phyloP scores from a whole-genome alignment of 352 stramenopile species.

The Pseudoperonospora humuli region DNA sequence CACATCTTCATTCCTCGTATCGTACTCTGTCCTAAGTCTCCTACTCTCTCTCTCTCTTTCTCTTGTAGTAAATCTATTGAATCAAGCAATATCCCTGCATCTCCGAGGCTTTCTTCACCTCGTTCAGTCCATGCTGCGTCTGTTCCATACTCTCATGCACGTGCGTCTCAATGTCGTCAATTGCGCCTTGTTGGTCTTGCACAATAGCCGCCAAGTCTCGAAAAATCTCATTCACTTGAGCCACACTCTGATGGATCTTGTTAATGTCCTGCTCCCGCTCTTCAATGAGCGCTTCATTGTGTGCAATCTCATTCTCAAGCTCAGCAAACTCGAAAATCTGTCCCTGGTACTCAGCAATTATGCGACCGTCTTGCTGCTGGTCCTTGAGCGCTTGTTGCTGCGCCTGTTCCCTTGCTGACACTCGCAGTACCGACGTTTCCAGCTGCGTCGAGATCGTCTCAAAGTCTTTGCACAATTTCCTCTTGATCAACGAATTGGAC shows the following conservation, averaged over 20 bases:
- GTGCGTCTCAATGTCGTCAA: slow-evolving; percentile 82
- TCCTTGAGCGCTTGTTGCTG: slow-evolving; percentile 43
- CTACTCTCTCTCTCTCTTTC: background rate
- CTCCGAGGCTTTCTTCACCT: slow-evolving; percentile 83
- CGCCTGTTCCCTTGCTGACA: slow-evolving; percentile 54
- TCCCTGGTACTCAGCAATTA: slow-evolving; percentile 62
- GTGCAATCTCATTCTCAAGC: slow-evolving; percentile 77
- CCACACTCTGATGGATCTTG: slow-evolving; percentile 86
- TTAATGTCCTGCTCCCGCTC: slow-evolving; percentile 83
- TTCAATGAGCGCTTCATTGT: slow-evolving; percentile 86
- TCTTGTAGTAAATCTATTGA: slow-evolving; percentile 35
- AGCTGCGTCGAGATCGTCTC: slow-evolving; percentile 66
- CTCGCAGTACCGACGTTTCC: slow-evolving; percentile 54
- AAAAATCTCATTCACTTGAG: slow-evolving; percentile 89
- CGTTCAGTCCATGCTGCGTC: slow-evolving; percentile 71
- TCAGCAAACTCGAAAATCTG: slow-evolving; percentile 76
- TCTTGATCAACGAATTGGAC: slow-evolving; percentile 61
- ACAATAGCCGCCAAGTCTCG: slow-evolving; percentile 81
- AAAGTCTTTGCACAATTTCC: slow-evolving; percentile 81
- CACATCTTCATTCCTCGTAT: slow-evolving; percentile 9
- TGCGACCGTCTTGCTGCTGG: slow-evolving; percentile 34
- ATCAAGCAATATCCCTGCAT: slow-evolving; percentile 62
- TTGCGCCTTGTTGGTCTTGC: slow-evolving; percentile 72
- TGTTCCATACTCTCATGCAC: slow-evolving; percentile 78
- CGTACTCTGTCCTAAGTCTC: slow-evolving; percentile 4